Base-by-base conservation (phyloP, 352 stramenopile genomes). In the Pythium folliculosum region DNA sequence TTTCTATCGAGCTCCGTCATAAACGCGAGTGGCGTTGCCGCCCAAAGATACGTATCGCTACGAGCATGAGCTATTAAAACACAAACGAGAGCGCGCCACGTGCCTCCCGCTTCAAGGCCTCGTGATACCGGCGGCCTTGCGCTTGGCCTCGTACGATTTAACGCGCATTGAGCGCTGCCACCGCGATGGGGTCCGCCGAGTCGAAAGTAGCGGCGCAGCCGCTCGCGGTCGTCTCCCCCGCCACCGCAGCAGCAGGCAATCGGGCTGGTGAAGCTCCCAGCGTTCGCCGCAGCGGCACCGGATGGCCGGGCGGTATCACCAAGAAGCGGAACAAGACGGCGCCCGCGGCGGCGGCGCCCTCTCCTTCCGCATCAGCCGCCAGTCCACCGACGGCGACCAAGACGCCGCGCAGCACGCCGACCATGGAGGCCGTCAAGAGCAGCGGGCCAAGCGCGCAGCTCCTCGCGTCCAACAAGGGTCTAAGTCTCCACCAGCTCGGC, bases 121-220 rank as follows among this genome's bases (percentile, higher is more conserved):
- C 27, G 27, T 5, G 27, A 32, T 32, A 32, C 27, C 5, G 27
- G 27, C 5, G 10, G 35, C 35, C 35, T 40, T 5, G 40, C 10
- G 9, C 40, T 19, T 47, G 13, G 1, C 17, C 40, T 47, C 14
- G 40, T n/a, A n/a, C 14, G 40, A 47, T 8, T 47, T 47, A n/a
- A 47, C 40, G 40, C 40, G 40, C 40, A 8, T 19, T 13, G 40
- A n/a, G 27, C 27, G 47, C 50, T 40, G 4, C 25, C 14, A 43
- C 19, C 48, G 14, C 48, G 19, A 87, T 89, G 78, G 81, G 78
- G 30, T 67, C 70, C 40, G 53, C 77, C 49, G 69, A 84, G 58
- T 86, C 78, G 21, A 76, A 71, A 54, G 84, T 87, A 55, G 78
- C 69, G 19, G 77, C 80, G 44, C 77, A 71, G 69, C 78, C 77